Evolutionary conservation across 495 filamentous ascomycete genomes (phyloP).

Genomic region (Aspergillus cavernicola): DNA sequence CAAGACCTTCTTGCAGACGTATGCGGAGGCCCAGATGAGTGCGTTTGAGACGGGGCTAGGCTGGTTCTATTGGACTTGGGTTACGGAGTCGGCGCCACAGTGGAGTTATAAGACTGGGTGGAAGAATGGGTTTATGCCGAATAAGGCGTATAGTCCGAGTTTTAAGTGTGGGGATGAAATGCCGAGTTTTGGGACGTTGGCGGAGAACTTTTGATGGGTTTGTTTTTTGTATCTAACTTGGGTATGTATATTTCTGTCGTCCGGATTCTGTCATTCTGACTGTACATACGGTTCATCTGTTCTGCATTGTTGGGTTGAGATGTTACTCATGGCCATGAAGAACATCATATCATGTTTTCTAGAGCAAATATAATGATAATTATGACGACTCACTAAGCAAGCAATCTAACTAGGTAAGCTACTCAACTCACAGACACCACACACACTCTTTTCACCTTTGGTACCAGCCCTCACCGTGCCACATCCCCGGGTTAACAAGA

Average conservation of each 20-base stretch:
- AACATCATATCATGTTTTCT: no score
- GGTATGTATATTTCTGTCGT: no score
- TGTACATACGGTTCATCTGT: background rate
- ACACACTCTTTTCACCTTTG: no score
- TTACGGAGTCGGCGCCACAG: conserved; percentile 73
- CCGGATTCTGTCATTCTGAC: no score
- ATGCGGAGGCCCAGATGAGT: conserved; percentile 93
- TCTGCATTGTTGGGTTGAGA: background rate
- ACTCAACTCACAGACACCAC: no score
- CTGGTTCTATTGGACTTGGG: conserved; percentile 99
- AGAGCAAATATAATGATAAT: background rate
- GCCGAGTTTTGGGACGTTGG: conserved; percentile 63
- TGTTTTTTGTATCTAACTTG: background rate
- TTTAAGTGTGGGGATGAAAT: conserved; percentile 71
- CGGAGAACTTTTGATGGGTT: conserved; percentile 48
- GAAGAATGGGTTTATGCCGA: conserved; percentile 77
- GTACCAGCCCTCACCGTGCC: background rate
- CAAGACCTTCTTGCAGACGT: conserved; percentile 80
- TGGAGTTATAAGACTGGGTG: conserved; percentile 93
- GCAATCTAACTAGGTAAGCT: no score
- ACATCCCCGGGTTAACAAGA: background rate
- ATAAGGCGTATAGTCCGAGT: conserved; percentile 66
- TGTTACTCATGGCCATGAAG: background rate
- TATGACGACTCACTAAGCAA: background rate
- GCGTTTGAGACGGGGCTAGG: conserved; percentile 89